A percentile compares a stretch with the other conserved stretches of the same genome.
Conservation (phyloP, 208 protist genomes). For the Crithidia fasciculata region DNA sequence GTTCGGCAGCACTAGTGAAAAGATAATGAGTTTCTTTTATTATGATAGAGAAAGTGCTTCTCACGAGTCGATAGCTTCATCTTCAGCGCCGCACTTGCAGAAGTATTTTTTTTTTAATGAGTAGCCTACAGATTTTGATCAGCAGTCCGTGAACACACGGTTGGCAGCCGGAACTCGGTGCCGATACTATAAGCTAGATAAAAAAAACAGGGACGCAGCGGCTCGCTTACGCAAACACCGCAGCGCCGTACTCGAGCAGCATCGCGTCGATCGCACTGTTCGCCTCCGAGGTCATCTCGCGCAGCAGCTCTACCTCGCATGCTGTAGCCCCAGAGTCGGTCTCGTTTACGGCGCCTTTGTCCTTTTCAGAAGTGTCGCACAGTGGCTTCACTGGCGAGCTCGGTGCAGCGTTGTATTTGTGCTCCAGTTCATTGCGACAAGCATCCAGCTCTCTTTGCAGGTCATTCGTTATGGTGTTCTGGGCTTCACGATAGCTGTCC, state of each 20-base stretch:
- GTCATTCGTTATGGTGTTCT: not conserved
- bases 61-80: no score
- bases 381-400: no score
- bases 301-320: slow-evolving; percentile 6
- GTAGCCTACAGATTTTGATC: not conserved
- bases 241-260: slow-evolving; percentile 12
- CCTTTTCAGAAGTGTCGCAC: no score
- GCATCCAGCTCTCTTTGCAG: not conserved
- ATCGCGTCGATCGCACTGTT: slow-evolving; percentile 10
- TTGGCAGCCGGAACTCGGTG: no score
- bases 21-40: not conserved
- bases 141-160: not conserved
- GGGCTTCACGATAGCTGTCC: not conserved
- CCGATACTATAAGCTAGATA: no score
- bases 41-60: no score
- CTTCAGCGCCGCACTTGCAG: no score
- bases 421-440: not conserved
- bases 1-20: no score
- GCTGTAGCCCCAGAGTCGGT: not conserved
- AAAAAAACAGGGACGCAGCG: not conserved
- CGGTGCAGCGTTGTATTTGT: not conserved
- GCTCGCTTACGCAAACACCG: slow-evolving; percentile 5
- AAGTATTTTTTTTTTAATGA: no score
- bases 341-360: no score
- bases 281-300: slow-evolving; percentile 11